These are phyloP conservation scores for Cucumis hystrix DNA, from an alignment of 306 rosid species.

Conservation along the genomic window DNA sequence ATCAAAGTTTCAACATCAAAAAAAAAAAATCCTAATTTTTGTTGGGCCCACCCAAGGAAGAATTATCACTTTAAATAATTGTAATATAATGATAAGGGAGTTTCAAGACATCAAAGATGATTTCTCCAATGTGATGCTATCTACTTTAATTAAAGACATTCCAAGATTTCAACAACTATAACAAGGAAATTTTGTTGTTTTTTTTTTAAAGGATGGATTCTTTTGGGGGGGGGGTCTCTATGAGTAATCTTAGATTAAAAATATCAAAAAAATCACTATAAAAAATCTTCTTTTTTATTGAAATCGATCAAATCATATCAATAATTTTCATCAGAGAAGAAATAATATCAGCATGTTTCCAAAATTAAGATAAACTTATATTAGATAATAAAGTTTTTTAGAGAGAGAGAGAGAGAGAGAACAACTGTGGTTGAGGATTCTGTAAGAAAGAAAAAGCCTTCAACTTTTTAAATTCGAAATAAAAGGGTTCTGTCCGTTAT, in stretches of 20 bases:
- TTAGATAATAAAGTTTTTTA: too few species aligned
- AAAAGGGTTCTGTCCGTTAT: not conserved
- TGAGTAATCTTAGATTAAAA: not conserved
- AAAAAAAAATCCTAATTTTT: not conserved
- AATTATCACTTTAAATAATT: not conserved
- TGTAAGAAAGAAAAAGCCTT: not conserved
- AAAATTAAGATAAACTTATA: too few species aligned
- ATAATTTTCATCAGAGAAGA: too few species aligned
- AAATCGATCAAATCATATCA: too few species aligned
- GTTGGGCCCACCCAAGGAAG: not conserved
- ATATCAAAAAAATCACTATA: not conserved
- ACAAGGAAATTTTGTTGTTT: not conserved
- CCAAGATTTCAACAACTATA: not conserved
- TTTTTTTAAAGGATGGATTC: too few species aligned
- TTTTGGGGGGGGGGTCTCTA: not conserved
- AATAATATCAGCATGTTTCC: too few species aligned
- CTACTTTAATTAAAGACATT: not conserved
- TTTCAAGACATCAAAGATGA: not conserved
- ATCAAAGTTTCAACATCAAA: not conserved
- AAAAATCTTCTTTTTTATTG: too few species aligned
- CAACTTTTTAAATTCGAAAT: not conserved
- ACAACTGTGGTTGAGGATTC: not conserved
- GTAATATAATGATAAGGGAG: not conserved
- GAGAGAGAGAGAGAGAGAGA: too few species aligned
- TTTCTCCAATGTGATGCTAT: not conserved